Evolutionary conservation across 129 eudicot species (phyloP).

Genomic region (Flaveria bidentis): DNA sequence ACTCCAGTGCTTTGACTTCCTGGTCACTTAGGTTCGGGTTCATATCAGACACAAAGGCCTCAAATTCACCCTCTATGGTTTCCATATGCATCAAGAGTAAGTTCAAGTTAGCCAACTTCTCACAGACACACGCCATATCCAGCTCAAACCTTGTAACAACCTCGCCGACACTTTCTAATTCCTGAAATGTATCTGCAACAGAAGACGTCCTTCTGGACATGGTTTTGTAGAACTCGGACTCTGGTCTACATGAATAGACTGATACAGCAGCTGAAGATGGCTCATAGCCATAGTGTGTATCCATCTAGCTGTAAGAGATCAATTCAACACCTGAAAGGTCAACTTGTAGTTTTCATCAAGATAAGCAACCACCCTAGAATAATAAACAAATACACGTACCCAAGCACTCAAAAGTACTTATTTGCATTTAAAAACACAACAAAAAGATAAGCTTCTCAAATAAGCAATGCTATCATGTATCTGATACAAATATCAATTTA

Average conservation of each 20-base stretch:
- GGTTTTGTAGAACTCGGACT: constrained; percentile 39
- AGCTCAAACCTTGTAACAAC: constrained; percentile 62
- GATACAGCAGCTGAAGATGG: constrained; percentile 48
- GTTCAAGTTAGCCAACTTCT: constrained; percentile 68
- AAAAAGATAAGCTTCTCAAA: too few species aligned
- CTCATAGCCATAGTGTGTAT: constrained; percentile 32
- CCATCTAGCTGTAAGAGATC: constrained; percentile 32
- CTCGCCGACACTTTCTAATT: constrained; percentile 54
- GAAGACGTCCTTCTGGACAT: constrained; percentile 54
- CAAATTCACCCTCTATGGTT: constrained; percentile 65
- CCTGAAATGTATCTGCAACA: constrained; percentile 47
- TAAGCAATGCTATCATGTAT: neutral
- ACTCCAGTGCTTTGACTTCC: constrained; percentile 55
- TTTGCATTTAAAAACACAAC: neutral
- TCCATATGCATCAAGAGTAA: constrained; percentile 78
- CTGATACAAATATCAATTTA: neutral
- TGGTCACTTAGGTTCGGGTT: constrained; percentile 41
- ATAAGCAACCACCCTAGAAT: too few species aligned
- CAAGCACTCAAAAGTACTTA: neutral
- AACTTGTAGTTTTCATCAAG: neutral
- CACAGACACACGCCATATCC: constrained; percentile 68
- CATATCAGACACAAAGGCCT: constrained; percentile 52
- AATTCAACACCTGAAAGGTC: constrained; percentile 30
- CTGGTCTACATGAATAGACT: constrained; percentile 48
- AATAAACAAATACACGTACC: neutral